phyloP scores from a whole-genome alignment of 495 filamentous ascomycete genomes.

The Aspergillus coremiiformis region DNA sequence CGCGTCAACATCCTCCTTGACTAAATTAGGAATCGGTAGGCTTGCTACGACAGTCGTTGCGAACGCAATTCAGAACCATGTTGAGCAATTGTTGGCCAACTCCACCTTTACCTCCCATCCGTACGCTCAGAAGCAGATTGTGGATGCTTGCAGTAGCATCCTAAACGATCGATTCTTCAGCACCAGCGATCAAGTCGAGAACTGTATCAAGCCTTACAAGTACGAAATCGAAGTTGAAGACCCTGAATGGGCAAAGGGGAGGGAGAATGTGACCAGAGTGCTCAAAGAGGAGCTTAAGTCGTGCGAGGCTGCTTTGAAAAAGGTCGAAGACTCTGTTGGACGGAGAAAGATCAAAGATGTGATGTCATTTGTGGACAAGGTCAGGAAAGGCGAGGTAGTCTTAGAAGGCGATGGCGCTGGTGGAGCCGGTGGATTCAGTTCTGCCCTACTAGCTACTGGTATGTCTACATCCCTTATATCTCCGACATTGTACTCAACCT shows the following conservation, averaged over 20 bases:
- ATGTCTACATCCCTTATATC: conserved; percentile 11
- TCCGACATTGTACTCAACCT: conserved; percentile 1
- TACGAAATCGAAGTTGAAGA: conserved; percentile 93
- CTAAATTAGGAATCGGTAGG: conserved; percentile 87
- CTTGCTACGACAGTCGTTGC: conserved; percentile 87
- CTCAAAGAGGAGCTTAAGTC: conserved; percentile 77
- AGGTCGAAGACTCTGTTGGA: conserved; percentile 66
- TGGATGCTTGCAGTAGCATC: conserved; percentile 77
- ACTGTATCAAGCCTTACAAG: conserved; percentile 98
- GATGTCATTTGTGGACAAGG: conserved; percentile 81
- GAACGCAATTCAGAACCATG: conserved; percentile 73
- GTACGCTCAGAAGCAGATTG: conserved; percentile 84
- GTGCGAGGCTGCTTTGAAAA: conserved; percentile 70
- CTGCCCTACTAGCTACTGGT: conserved; percentile 75
- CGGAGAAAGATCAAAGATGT: conserved; percentile 82
- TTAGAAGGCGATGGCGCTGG: conserved; percentile 74
- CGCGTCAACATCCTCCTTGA: conserved; percentile 79
- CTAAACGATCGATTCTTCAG: conserved; percentile 92
- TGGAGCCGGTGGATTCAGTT: conserved; percentile 87
- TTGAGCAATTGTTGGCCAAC: conserved; percentile 67
- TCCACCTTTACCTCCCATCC: conserved; percentile 87
- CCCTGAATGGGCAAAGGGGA: conserved; percentile 74
- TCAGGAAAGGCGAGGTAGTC: conserved; percentile 72
- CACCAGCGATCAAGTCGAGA: conserved; percentile 97
- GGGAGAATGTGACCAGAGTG: conserved; percentile 68